Base-by-base conservation (phyloP, 1,139 yeast species). In the Lodderomyces pseudojiufengensis region DNA sequence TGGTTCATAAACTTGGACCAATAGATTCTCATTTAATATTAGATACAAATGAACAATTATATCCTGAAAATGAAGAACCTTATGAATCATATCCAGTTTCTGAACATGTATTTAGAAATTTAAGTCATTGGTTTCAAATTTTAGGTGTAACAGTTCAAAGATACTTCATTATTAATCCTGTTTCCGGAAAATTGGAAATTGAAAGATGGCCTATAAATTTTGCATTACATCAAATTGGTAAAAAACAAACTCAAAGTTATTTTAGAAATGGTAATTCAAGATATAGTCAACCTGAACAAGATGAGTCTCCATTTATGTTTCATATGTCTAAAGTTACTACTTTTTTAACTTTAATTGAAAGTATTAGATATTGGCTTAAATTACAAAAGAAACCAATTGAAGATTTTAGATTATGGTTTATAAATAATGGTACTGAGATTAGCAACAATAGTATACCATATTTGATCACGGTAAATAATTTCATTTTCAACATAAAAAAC, bases 91-190 rank as follows among this genome's bases (percentile, higher is more conserved):
- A 45, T 20, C 48, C 49, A 57, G 53, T 79, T 1, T 60, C 74
- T 0, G 66, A 68, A 2, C 52, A 55, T 2, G 64, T 69, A 2
- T 80, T 75, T 48, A 49, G 61, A 2, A 49, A 63, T 38, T 54
- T 81, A 11, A 52, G 54, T 1, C 61, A 65, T 20, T 76, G 83
- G 81, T 80, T 79, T 53, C 84, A 83, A 0, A 35, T 73, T 11
- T 46, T 56, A 3, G 69, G 70, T 0, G 51, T 51, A 6, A 76
- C 82, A 0, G 65, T 80, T 1, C 50, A 63, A 4, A 68, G 88
- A 23, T 60, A 61, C 22, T 50, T 77, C 4, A 52, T 77, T 5
- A 42, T 53, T 13, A 68, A 70, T 42, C 52, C 54, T 5, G 54
- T 57, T 10, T 58, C 64, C 7, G 74, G 72, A 0, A 46, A 54